A percentile compares a stretch with the other conserved stretches of the same genome.
phyloP scores from a whole-genome alignment of 2,329 filamentous ascomycete species.

The Fusarium sp. region DNA sequence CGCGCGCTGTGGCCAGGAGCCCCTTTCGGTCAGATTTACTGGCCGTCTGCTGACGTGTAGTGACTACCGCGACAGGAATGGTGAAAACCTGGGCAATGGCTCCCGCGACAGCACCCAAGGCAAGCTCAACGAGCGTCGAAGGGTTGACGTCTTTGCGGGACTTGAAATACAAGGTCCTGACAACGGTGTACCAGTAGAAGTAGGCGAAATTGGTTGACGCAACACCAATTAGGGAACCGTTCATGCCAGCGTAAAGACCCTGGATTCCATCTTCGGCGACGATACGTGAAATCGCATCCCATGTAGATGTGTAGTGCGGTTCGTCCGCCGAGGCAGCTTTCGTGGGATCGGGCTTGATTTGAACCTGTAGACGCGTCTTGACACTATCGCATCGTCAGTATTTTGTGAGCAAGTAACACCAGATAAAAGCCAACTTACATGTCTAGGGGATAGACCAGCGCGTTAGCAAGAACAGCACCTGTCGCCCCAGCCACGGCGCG shows the following conservation, averaged over 20 bases:
- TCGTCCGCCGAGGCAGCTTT: conserved; percentile 55
- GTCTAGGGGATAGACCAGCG: conserved; percentile 93
- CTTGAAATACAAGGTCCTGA: conserved; percentile 80
- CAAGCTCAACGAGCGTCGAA: conserved; percentile 82
- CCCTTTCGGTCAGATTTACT: conserved; percentile 84
- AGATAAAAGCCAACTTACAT: conserved; percentile 69
- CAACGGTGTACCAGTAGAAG: conserved; percentile 98
- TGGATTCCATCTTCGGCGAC: conserved; percentile 78
- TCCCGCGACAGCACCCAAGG: conserved; percentile 85
- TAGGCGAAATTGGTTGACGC: conserved; percentile 99
- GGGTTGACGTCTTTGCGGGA: conserved; percentile 65
- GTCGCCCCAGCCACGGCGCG: conserved; percentile 90
- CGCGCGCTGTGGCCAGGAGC: conserved; percentile 83
- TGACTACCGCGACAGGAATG: conserved; percentile 94
- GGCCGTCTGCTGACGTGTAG: conserved; percentile 95
- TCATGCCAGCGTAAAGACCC: conserved; percentile 90
- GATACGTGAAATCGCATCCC: conserved; percentile 90
- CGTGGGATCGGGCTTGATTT: conserved; percentile 71
- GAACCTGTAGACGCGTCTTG: conserved; percentile 95
- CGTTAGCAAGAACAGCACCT: conserved; percentile 93
- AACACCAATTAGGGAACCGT: conserved; percentile 86
- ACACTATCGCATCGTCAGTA: conserved; percentile 65
- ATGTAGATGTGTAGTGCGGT: conserved; percentile 83
- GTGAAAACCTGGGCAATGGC: conserved; percentile 95
- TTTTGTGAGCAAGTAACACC: not conserved